A percentile compares a stretch with the other conserved stretches of the same genome.
phyloP scores from a whole-genome alignment of 1,284 basidiomycete species.

The Microbotryomycetes sp. region DNA sequence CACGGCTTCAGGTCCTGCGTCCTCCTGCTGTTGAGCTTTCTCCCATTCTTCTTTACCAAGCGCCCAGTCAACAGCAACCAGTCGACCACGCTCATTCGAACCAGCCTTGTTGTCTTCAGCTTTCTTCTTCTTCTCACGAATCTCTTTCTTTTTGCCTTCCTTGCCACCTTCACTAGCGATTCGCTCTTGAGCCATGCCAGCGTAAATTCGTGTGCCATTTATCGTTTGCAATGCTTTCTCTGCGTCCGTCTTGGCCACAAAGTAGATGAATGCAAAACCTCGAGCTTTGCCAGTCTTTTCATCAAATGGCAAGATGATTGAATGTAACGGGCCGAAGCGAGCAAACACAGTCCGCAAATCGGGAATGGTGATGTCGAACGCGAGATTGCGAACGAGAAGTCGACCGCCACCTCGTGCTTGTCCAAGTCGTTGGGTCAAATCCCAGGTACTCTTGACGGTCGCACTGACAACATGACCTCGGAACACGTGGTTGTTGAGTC shows the following conservation, averaged over 20 bases:
- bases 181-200: conserved; percentile 55
- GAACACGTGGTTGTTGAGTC: conserved; percentile 89
- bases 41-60: conserved; percentile 90
- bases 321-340: conserved; percentile 79
- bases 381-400: conserved; percentile 86
- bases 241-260: conserved; percentile 77
- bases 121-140: conserved; percentile 51
- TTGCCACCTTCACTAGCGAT: conserved; percentile 55
- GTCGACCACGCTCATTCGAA: conserved; percentile 53
- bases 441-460: conserved; percentile 61
- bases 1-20: conserved; percentile 43
- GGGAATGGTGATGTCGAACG: conserved; percentile 64
- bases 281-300: conserved; percentile 49
- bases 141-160: conserved; percentile 70
- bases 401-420: conserved; percentile 58
- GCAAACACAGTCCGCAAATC: conserved; percentile 84
- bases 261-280: conserved; percentile 96
- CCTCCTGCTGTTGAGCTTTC: conserved; percentile 52
- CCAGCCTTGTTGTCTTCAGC: conserved; percentile 38
- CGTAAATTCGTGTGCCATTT: conserved; percentile 66
- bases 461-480: conserved; percentile 81
- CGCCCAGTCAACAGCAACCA: conserved; percentile 94
- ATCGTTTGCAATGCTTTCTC: conserved; percentile 73
- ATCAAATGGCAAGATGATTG: conserved; percentile 65
- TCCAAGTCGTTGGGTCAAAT: conserved; percentile 44